phyloP scores from a whole-genome alignment of 164 flowering plant species.

The Houttuynia cordata region DNA sequence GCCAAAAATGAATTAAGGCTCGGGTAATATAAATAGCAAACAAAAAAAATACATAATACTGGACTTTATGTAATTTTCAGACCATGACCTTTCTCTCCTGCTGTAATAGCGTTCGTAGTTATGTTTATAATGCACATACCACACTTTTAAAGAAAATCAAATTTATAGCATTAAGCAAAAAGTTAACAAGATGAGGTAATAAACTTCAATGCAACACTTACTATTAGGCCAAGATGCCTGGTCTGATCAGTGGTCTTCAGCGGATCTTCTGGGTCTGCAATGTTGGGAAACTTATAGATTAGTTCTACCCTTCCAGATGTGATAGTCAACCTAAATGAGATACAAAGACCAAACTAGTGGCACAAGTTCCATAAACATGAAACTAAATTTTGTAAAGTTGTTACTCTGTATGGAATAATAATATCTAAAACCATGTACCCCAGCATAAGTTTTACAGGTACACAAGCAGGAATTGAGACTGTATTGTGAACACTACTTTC shows the following conservation, averaged over 20 bases:
- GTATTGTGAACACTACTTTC: too few species aligned
- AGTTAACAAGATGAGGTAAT: not conserved
- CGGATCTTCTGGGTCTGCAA: constrained; percentile 85
- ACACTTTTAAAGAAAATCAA: not conserved
- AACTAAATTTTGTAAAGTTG: too few species aligned
- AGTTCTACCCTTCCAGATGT: too few species aligned
- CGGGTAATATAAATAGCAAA: too few species aligned
- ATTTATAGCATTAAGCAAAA: too few species aligned
- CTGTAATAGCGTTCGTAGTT: not conserved
- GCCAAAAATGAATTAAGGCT: too few species aligned
- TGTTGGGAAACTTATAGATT: constrained; percentile 1
- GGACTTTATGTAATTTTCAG: too few species aligned
- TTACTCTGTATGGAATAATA: too few species aligned
- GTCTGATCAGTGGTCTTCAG: constrained; percentile 91
- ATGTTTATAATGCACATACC: not conserved
- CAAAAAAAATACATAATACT: too few species aligned
- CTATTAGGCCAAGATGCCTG: constrained; percentile 81
- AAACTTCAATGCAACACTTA: constrained; percentile 21
- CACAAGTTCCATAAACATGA: too few species aligned
- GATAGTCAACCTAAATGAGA: not conserved
- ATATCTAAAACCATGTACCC: not conserved
- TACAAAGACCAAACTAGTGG: not conserved
- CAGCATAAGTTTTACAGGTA: not conserved
- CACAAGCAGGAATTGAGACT: too few species aligned
- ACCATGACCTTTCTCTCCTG: not conserved